Conservation (phyloP, 768 basidiomycete species). For the Lentinula lateritia region DNA sequence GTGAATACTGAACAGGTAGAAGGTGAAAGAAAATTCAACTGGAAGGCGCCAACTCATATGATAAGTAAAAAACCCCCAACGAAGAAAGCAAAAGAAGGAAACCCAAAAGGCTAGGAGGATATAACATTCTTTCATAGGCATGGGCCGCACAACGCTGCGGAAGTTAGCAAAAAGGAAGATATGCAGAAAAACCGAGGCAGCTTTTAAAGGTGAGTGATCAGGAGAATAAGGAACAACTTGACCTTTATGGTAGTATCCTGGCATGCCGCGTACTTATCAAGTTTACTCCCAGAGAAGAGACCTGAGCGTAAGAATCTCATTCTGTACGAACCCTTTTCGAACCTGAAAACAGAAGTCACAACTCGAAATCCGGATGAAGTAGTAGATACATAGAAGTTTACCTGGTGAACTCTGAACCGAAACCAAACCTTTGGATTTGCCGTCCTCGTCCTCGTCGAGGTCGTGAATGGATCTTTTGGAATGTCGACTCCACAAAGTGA, state of each 20-base stretch:
- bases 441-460: conserved; percentile 36
- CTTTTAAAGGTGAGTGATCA: conserved; percentile 42
- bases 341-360: not conserved
- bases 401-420: conserved; percentile 9
- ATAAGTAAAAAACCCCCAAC: not conserved
- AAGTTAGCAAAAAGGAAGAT: not conserved
- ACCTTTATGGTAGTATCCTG: not conserved
- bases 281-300: not conserved
- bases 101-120: not conserved
- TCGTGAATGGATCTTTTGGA: conserved; percentile 48
- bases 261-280: not conserved
- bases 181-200: conserved; percentile 39
- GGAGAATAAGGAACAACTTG: not conserved
- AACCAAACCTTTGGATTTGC: conserved; percentile 21
- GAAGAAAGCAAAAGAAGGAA: not conserved
- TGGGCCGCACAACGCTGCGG: not conserved
- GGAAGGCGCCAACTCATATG: not conserved
- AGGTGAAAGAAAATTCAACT: not conserved
- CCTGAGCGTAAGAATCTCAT: not conserved
- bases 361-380: not conserved
- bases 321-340: conserved; percentile 8
- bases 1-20: not conserved
- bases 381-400: not conserved
- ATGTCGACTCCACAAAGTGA: conserved; percentile 51
- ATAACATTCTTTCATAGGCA: not conserved